Conservation (phyloP, 164 flowering plant genomes). For the Houttuynia cordata region DNA sequence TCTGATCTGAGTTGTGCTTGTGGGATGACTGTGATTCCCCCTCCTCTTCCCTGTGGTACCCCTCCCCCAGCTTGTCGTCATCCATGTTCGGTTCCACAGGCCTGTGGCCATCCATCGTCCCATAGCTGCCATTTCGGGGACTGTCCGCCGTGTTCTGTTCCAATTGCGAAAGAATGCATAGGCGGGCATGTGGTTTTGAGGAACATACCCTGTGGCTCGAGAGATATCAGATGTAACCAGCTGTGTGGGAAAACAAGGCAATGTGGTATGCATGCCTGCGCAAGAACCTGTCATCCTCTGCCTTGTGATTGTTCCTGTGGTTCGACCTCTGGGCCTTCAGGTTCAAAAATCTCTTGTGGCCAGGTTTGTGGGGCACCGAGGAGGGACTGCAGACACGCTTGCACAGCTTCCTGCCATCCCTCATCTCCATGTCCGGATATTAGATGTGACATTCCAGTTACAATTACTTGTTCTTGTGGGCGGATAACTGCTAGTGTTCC, state of each 20-base stretch:
- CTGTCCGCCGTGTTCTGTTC: constrained; percentile 89
- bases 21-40: constrained; percentile 84
- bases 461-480: constrained; percentile 79
- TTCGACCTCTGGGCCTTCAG: constrained; percentile 15
- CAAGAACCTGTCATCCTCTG: constrained; percentile 62
- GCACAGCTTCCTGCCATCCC: constrained; percentile 72
- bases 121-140: constrained; percentile 98
- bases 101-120: constrained; percentile 79
- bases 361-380: constrained; percentile 95
- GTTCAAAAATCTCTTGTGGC: constrained; percentile 54
- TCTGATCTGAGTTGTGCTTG: constrained; percentile 88
- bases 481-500: constrained; percentile 71
- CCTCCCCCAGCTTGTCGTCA: constrained; percentile 76
- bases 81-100: constrained; percentile 71
- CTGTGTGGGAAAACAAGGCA: constrained; percentile 85
- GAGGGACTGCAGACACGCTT: constrained; percentile 88
- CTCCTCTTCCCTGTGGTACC: constrained; percentile 94
- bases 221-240: constrained; percentile 77
- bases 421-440: constrained; percentile 63
- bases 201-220: constrained; percentile 95
- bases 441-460: constrained; percentile 66
- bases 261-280: constrained; percentile 94
- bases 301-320: constrained; percentile 55
- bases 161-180: constrained; percentile 82
- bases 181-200: constrained; percentile 90